phyloP scores from a whole-genome alignment of 2,329 filamentous ascomycete species.

The Arthroderma sp. region DNA sequence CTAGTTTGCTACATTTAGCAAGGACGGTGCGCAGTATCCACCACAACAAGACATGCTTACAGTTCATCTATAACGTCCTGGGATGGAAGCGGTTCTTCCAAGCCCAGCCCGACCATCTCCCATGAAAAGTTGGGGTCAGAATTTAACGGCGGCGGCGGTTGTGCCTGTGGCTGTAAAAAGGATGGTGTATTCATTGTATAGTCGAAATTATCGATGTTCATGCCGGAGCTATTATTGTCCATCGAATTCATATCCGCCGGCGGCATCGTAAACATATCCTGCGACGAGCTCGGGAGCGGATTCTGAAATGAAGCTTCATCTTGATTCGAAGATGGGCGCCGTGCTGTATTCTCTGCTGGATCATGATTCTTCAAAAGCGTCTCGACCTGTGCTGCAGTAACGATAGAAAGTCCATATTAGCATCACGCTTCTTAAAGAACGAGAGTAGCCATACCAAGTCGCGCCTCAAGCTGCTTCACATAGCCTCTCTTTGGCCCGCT shows the following conservation, averaged over 20 bases:
- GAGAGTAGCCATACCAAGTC: slow-evolving; percentile 56
- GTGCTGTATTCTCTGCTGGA: slow-evolving; percentile 17
- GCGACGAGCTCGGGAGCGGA: too few species aligned
- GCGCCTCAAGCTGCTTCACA: slow-evolving; percentile 84
- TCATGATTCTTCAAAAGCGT: slow-evolving; percentile 75
- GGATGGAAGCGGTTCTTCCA: slow-evolving; percentile 69
- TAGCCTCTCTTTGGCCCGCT: slow-evolving; percentile 90
- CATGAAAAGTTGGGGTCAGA: slow-evolving; percentile 48
- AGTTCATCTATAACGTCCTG: slow-evolving; percentile 76
- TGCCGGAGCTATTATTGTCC: too few species aligned
- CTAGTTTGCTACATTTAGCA: slow-evolving; percentile 27
- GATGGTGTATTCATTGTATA: too few species aligned
- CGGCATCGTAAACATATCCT: too few species aligned
- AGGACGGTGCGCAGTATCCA: neutral
- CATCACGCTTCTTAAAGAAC: neutral
- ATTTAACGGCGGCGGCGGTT: too few species aligned
- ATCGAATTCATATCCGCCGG: too few species aligned
- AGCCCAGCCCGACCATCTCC: slow-evolving; percentile 72
- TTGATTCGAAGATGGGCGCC: too few species aligned
- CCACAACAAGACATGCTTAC: slow-evolving; percentile 29
- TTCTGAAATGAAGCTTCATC: too few species aligned
- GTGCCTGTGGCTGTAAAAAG: too few species aligned
- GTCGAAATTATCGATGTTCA: too few species aligned
- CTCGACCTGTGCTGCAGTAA: slow-evolving; percentile 68
- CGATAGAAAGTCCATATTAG: neutral